Conservation (phyloP, 2,329 filamentous ascomycete genomes). For the Cytospora paraplurivora region DNA sequence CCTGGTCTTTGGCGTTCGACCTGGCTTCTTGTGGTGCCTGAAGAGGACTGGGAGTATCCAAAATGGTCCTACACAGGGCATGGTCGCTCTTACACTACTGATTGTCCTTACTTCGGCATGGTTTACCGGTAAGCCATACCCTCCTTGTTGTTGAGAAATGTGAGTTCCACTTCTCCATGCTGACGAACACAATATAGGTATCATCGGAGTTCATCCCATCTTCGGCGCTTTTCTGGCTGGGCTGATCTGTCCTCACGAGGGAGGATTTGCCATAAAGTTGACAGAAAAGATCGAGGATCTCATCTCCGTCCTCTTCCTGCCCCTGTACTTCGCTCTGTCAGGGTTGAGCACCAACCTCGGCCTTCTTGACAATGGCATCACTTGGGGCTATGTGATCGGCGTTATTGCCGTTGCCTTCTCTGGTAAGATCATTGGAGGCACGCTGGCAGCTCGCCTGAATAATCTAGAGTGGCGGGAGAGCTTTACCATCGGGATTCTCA, state of each 20-base stretch:
- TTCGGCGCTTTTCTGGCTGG: constrained; percentile 92
- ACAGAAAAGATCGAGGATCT: constrained; percentile 95
- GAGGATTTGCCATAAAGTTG: constrained; percentile 85
- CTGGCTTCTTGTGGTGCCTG: constrained; percentile 73
- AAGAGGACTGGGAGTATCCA: constrained; percentile 75
- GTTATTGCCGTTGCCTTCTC: constrained; percentile 80
- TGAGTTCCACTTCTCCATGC: background rate
- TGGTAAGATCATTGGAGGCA: constrained; percentile 82
- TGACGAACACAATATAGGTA: constrained; percentile 43
- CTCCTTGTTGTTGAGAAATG: constrained; percentile 9
- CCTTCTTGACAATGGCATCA: constrained; percentile 75
- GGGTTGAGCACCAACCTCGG: constrained; percentile 87
- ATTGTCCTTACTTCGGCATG: constrained; percentile 78
- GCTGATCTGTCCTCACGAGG: constrained; percentile 85
- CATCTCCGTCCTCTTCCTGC: constrained; percentile 79
- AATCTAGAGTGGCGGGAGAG: constrained; percentile 90
- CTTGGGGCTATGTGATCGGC: constrained; percentile 88
- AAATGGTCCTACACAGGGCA: constrained; percentile 83
- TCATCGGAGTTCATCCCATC: constrained; percentile 92
- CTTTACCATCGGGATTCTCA: constrained; percentile 82
- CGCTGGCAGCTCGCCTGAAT: constrained; percentile 72
- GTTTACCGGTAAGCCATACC: constrained; percentile 61
- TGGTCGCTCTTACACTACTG: constrained; percentile 80
- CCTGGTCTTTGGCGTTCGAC: constrained; percentile 71
- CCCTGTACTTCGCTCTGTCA: constrained; percentile 91